Conservation (phyloP, 257 asterid genomes). For the Solanum sparsipilum region DNA sequence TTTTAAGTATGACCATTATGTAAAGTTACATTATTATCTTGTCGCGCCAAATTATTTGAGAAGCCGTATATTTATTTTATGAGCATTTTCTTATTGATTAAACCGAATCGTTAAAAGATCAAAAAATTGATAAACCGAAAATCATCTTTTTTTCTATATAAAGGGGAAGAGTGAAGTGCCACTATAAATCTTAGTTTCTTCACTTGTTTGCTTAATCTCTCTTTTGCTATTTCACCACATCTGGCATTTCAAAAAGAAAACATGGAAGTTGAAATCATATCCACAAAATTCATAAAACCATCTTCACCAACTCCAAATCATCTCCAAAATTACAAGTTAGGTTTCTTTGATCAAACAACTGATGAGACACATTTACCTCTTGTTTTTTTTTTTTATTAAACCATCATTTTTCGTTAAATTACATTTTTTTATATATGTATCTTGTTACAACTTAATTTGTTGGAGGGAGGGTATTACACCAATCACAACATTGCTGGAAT, state of each 20-base stretch:
- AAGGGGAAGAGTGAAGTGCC: background rate
- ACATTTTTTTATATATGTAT: too few relatives aligned
- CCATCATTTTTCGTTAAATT: too few relatives aligned
- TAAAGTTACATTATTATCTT: too few relatives aligned
- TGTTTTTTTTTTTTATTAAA: background rate
- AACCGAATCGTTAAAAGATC: too few relatives aligned
- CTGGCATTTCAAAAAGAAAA: background rate
- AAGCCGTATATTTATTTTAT: too few relatives aligned
- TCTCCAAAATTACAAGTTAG: background rate
- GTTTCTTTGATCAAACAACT: background rate
- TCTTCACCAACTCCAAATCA: background rate
- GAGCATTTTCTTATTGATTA: too few relatives aligned
- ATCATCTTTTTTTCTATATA: too few relatives aligned
- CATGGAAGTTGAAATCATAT: background rate
- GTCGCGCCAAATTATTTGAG: fast-evolving
- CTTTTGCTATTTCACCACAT: background rate
- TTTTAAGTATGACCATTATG: too few relatives aligned
- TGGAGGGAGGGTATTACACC: too few relatives aligned
- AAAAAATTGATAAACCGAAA: too few relatives aligned
- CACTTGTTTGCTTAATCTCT: background rate
- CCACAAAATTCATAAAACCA: background rate
- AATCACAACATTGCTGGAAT: too few relatives aligned
- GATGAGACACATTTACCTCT: background rate
- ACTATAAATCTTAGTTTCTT: background rate
- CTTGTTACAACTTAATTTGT: too few relatives aligned